Evolutionary conservation across 129 eudicot genomes (phyloP).

Genomic region (Tagetes patula): DNA sequence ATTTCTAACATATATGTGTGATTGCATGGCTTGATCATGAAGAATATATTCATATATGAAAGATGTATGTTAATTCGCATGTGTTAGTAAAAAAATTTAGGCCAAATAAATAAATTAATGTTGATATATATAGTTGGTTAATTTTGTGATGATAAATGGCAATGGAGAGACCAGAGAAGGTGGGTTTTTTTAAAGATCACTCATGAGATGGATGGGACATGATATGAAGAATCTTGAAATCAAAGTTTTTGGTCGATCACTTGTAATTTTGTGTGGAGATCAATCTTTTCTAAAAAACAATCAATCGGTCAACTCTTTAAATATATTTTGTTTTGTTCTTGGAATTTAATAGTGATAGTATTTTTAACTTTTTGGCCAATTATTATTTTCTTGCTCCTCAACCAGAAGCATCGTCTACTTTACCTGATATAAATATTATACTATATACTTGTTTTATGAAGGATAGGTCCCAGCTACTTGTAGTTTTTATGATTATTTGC

Average conservation of each 20-base stretch:
- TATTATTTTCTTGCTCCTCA: slow-evolving; percentile 42
- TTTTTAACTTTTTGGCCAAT: slow-evolving; percentile 31
- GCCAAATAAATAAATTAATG: too few species aligned
- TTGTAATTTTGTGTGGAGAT: slow-evolving; percentile 43
- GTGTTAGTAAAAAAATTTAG: too few species aligned
- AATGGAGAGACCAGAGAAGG: slow-evolving; percentile 39
- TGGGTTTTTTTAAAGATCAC: slow-evolving; percentile 40
- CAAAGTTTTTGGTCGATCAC: slow-evolving; percentile 23
- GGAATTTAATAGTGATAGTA: slow-evolving; percentile 29
- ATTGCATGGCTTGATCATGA: too few species aligned
- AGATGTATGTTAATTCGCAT: too few species aligned
- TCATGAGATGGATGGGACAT: slow-evolving; percentile 61
- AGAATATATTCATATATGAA: too few species aligned
- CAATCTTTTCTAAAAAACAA: slow-evolving; percentile 46
- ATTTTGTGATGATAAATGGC: slow-evolving; percentile 35
- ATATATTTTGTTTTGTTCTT: slow-evolving; percentile 31
- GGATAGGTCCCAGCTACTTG: slow-evolving; percentile 33
- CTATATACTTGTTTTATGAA: slow-evolving; percentile 17
- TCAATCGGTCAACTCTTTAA: slow-evolving; percentile 51
- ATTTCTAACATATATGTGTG: too few species aligned
- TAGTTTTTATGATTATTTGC: slow-evolving; percentile 6
- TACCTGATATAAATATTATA: slow-evolving; percentile 29
- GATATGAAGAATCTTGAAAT: slow-evolving; percentile 56
- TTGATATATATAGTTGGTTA: slow-evolving; percentile 20
- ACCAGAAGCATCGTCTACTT: slow-evolving; percentile 38